Conservation (phyloP, 1,139 yeast genomes). For the Kodamaea anthophila region DNA sequence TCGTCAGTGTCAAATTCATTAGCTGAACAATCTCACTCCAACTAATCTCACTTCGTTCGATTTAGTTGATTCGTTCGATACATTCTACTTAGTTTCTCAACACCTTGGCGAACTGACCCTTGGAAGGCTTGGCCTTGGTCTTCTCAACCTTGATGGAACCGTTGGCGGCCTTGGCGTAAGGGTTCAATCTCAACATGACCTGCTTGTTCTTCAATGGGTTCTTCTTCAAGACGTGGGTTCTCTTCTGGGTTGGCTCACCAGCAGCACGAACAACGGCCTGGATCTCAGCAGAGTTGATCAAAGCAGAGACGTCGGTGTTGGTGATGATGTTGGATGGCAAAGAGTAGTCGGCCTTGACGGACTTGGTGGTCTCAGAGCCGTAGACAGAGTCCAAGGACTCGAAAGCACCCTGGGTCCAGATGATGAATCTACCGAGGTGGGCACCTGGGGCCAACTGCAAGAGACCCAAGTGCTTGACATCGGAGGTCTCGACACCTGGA, state of each 20-base stretch:
- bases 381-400: conserved; percentile 94
- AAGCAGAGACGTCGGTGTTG: conserved; percentile 93
- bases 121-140: conserved; percentile 59
- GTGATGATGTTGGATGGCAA: conserved; percentile 92
- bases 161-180: conserved; percentile 96
- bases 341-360: conserved; percentile 83
- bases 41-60: too few relatives aligned
- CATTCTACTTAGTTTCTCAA: conserved; percentile 52
- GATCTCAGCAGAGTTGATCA: conserved; percentile 98
- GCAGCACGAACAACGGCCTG: conserved; percentile 97
- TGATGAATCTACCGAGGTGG: conserved; percentile 98
- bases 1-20: too few relatives aligned
- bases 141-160: conserved; percentile 77
- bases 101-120: conserved; percentile 65
- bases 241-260: conserved; percentile 90
- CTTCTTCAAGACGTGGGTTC: conserved; percentile 95
- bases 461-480: conserved; percentile 89
- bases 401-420: conserved; percentile 99
- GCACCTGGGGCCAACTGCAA: conserved; percentile 99
- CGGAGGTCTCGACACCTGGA: conserved; percentile 98
- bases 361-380: conserved; percentile 86
- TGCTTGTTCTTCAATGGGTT: conserved; percentile 99
- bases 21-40: too few relatives aligned
- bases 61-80: too few relatives aligned
- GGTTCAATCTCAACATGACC: conserved; percentile 97